Evolutionary conservation across 768 basidiomycete genomes (phyloP).

Genomic region (Lentinula guzmanii): DNA sequence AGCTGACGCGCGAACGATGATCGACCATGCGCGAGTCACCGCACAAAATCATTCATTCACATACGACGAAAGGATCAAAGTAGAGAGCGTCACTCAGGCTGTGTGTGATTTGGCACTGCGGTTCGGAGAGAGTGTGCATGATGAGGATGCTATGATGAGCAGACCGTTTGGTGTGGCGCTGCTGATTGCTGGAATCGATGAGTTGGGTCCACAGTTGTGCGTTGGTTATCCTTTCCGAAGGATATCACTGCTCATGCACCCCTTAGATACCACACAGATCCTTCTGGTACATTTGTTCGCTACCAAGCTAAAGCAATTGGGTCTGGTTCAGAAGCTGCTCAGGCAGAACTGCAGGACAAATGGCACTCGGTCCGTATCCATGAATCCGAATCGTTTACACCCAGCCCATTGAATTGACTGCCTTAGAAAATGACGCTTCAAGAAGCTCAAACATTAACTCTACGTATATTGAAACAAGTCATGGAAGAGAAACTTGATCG

Average conservation of each 20-base stretch:
- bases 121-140: slow-evolving; percentile 98
- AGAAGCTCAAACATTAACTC: slow-evolving; percentile 82
- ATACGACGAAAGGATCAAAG: slow-evolving; percentile 94
- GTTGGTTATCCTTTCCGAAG: slow-evolving; percentile 20
- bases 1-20: slow-evolving; percentile 98
- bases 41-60: slow-evolving; percentile 94
- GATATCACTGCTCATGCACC: slow-evolving; percentile 1
- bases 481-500: slow-evolving; percentile 99
- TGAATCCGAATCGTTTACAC: background rate
- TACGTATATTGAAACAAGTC: slow-evolving; percentile 94
- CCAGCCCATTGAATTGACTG: slow-evolving; percentile 4
- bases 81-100: slow-evolving; percentile 97
- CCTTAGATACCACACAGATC: slow-evolving; percentile 91
- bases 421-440: slow-evolving; percentile 84
- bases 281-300: slow-evolving; percentile 94
- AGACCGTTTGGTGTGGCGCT: slow-evolving; percentile 97
- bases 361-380: slow-evolving; percentile 72
- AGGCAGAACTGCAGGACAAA: slow-evolving; percentile 94
- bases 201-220: slow-evolving; percentile 92
- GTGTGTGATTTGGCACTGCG: slow-evolving; percentile 95
- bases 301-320: slow-evolving; percentile 99
- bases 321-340: slow-evolving; percentile 95
- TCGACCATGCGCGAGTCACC: slow-evolving; percentile 98
- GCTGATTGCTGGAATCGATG: slow-evolving; percentile 95
- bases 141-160: slow-evolving; percentile 99